These are phyloP conservation scores for Ophiostoma quercus DNA, from an alignment of 2,329 filamentous ascomycete genomes.

Conservation along the genomic window DNA sequence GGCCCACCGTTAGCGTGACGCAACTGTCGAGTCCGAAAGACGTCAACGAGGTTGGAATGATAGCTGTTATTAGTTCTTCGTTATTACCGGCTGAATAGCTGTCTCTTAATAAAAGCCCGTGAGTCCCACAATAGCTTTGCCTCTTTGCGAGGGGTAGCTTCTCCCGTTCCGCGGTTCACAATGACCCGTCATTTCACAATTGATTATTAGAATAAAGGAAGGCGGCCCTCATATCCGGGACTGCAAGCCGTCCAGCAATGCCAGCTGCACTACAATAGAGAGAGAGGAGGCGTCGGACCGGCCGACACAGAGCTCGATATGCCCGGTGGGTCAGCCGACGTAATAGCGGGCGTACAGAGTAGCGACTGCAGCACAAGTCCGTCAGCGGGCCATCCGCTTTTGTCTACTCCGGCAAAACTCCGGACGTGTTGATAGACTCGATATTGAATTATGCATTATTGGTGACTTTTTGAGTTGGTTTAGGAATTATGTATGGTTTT, in stretches of 20 bases:
- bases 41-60: neutral
- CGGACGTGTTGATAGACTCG: neutral
- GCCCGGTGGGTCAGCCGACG: slow-evolving; percentile 2
- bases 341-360: too few species aligned
- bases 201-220: neutral
- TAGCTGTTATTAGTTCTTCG: neutral
- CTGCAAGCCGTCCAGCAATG: neutral
- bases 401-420: slow-evolving; percentile 8
- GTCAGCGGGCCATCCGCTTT: neutral
- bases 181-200: neutral
- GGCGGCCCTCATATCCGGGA: neutral
- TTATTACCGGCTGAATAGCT: neutral
- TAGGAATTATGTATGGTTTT: neutral
- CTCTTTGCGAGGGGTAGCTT: neutral
- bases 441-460: neutral
- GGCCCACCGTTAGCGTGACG: slow-evolving; percentile 3
- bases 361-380: slow-evolving; percentile 3
- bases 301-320: neutral
- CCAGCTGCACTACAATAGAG: neutral
- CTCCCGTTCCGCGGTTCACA: neutral
- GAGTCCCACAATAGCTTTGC: neutral
- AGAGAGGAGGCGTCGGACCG: neutral
- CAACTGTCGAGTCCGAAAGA: slow-evolving; percentile 7
- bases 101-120: neutral
- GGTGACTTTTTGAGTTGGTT: neutral